phyloP scores from a whole-genome alignment of 495 filamentous ascomycete species.

The Hapsidospora chrysogenum region DNA sequence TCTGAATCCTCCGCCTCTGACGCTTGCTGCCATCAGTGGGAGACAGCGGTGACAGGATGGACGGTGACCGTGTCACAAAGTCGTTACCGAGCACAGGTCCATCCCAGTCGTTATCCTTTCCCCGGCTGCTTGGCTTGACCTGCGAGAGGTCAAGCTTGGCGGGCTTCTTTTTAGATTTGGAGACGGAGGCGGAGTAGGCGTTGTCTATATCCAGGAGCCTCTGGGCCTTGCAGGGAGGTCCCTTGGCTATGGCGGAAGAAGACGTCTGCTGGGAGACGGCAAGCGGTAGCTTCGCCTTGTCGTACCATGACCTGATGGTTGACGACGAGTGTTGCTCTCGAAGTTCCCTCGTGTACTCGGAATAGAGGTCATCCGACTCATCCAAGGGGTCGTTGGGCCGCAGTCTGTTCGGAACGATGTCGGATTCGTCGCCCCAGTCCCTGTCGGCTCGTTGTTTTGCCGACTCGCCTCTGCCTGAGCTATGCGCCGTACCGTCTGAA shows the following conservation, averaged over 20 bases:
- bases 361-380: constrained; percentile 14
- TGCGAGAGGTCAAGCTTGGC: constrained; percentile 26
- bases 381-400: no score
- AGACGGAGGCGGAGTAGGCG: not conserved
- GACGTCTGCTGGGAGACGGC: constrained; percentile 38
- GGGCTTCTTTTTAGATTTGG: constrained; percentile 28
- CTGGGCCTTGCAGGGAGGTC: constrained; percentile 25
- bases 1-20: constrained; percentile 5
- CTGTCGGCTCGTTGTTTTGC: constrained; percentile 5
- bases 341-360: constrained; percentile 9
- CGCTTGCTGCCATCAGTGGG: not conserved
- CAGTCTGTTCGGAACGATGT: constrained; percentile 19
- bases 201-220: constrained; percentile 23
- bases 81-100: not conserved
- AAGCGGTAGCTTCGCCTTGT: constrained; percentile 30
- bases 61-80: not conserved
- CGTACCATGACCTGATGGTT: constrained; percentile 33
- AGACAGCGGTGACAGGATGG: not conserved
- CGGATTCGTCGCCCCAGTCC: constrained; percentile 32
- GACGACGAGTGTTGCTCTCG: constrained; percentile 30
- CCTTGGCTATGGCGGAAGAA: constrained; percentile 35
- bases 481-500: constrained; percentile 24
- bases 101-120: not conserved
- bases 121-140: not conserved
- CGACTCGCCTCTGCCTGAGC: constrained; percentile 7